Evolutionary conservation across 768 basidiomycete species (phyloP).

Genomic region (Xerocomus spinulosus): DNA sequence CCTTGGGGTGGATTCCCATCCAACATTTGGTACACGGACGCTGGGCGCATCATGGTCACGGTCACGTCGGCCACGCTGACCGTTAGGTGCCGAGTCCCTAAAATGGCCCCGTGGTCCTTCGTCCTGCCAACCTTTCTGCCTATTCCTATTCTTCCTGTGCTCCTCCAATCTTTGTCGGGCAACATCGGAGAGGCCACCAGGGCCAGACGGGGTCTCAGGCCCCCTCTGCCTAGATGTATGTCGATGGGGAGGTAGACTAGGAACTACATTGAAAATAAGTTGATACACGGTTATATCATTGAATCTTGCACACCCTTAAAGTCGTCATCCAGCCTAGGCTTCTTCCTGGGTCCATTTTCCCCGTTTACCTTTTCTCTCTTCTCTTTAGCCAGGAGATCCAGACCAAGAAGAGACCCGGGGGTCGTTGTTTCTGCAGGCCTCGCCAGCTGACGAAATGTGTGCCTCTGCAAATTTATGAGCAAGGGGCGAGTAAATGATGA

Average conservation of each 20-base stretch:
- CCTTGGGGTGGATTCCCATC: slow-evolving; percentile 92
- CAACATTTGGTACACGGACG: slow-evolving; percentile 85
- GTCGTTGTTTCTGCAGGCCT: slow-evolving; percentile 72
- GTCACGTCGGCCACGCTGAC: slow-evolving; percentile 41
- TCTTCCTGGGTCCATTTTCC: slow-evolving; percentile 56
- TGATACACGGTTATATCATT: too few species aligned
- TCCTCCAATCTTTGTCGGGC: slow-evolving; percentile 75
- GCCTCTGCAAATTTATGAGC: slow-evolving; percentile 44
- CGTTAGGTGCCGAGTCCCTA: slow-evolving; percentile 59
- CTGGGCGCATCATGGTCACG: slow-evolving; percentile 65
- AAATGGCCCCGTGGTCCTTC: slow-evolving; percentile 37
- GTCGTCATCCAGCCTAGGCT: slow-evolving; percentile 53
- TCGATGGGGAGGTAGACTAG: slow-evolving; percentile 60
- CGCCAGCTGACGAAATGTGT: slow-evolving; percentile 76
- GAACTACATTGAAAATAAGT: slow-evolving; percentile 49
- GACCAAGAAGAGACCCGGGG: slow-evolving; percentile 75
- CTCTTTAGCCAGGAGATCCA: slow-evolving; percentile 85
- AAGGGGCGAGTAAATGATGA: neutral
- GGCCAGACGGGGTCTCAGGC: slow-evolving; percentile 91
- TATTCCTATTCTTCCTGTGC: slow-evolving; percentile 60
- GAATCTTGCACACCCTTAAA: slow-evolving; percentile 74
- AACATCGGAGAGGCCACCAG: slow-evolving; percentile 78
- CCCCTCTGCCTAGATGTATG: slow-evolving; percentile 63
- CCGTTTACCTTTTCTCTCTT: slow-evolving; percentile 62
- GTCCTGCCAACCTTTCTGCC: slow-evolving; percentile 10